Evolutionary conservation across 768 basidiomycete species (phyloP).

Genomic region (Mycena rosella): DNA sequence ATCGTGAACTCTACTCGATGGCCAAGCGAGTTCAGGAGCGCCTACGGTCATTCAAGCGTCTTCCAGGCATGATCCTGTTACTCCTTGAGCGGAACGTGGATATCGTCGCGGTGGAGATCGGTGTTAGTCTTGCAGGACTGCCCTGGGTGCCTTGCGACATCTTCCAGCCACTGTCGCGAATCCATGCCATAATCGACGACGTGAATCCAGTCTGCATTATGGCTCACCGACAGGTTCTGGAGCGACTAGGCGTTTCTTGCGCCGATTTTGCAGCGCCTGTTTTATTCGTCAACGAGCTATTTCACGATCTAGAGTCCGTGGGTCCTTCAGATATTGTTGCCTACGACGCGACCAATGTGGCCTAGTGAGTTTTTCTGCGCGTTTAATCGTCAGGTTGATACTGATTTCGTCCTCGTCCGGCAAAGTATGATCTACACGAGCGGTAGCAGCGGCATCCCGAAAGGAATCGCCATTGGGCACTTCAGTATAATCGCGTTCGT

Average conservation of each 20-base stretch:
- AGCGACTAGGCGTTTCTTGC: neutral
- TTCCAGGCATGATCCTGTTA: neutral
- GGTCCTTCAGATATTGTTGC: constrained; percentile 1
- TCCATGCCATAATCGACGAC: constrained; percentile 1
- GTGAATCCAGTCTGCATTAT: neutral
- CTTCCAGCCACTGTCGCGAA: constrained; percentile 3
- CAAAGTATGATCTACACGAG: constrained; percentile 34
- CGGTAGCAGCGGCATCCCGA: constrained; percentile 40
- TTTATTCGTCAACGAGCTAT: neutral
- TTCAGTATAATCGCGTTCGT: constrained; percentile 4
- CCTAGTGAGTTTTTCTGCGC: neutral
- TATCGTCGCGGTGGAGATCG: neutral
- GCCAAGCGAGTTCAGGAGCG: neutral
- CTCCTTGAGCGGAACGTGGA: constrained; percentile 10
- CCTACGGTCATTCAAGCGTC: neutral
- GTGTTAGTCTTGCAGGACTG: constrained; percentile 3
- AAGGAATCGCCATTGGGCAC: constrained; percentile 37
- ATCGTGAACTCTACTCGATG: constrained; percentile 14
- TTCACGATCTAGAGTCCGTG: neutral
- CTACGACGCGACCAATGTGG: neutral
- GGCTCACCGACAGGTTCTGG: neutral
- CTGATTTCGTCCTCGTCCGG: neutral
- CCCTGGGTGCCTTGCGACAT: constrained; percentile 3
- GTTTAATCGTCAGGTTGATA: neutral
- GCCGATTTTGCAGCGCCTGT: constrained; percentile 2